These are phyloP conservation scores for Kwoniella sp. DNA, from an alignment of 768 basidiomycete genomes.

Conservation along the genomic window DNA sequence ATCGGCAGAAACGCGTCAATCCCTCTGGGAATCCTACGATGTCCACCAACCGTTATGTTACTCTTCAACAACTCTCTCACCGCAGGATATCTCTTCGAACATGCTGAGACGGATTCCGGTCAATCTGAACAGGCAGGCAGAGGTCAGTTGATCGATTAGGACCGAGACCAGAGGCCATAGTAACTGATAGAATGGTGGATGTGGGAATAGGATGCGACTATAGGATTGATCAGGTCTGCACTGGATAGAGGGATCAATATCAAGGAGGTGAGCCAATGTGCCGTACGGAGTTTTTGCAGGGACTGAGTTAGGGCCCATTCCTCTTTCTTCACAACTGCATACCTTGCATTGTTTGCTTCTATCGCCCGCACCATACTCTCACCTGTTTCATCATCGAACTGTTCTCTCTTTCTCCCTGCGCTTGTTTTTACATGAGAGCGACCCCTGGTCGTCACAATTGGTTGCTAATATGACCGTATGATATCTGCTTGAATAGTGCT, in stretches of 20 bases:
- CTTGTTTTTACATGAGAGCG: too few relatives aligned
- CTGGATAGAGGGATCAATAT: conserved; percentile 77
- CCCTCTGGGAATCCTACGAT: conserved; percentile 49
- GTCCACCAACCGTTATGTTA: conserved; percentile 48
- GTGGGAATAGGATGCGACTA: conserved; percentile 72
- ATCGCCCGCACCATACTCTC: too few relatives aligned
- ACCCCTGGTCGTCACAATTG: too few relatives aligned
- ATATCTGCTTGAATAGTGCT: too few relatives aligned
- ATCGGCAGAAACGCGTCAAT: conserved; percentile 66
- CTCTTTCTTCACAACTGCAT: too few relatives aligned
- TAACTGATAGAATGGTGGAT: conserved; percentile 1
- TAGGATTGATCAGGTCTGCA: conserved; percentile 81
- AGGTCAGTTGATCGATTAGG: conserved; percentile 28
- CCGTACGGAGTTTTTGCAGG: background rate
- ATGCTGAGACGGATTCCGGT: conserved; percentile 83
- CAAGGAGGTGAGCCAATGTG: conserved; percentile 64
- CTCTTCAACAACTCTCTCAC: conserved; percentile 62
- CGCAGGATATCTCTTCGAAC: conserved; percentile 83
- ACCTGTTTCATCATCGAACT: too few relatives aligned
- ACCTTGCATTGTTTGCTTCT: too few relatives aligned
- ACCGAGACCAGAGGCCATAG: background rate
- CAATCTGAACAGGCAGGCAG: conserved; percentile 64
- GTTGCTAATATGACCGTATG: too few relatives aligned
- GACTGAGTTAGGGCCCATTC: background rate
- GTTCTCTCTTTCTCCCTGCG: too few relatives aligned